Base-by-base conservation (phyloP, 805 yeast species). In the Saccharomyces kudriavzevii region DNA sequence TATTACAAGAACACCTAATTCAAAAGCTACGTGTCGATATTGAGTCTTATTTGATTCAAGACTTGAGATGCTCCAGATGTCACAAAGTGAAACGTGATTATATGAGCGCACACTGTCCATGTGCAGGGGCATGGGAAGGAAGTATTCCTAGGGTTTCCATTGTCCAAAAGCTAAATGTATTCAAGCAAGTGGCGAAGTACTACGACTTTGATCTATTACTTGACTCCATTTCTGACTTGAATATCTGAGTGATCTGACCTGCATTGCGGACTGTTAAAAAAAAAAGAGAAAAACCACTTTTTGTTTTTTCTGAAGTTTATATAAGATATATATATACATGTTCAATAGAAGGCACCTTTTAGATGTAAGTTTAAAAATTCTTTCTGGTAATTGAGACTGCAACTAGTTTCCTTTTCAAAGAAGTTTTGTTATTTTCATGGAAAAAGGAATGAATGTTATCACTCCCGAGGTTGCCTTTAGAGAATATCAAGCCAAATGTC, bases 51-150 rank as follows among this genome's bases (percentile, higher is more conserved):
- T 81, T 81, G 66, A 73, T 79, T 24, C 99, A 94, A 70, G 98
- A 92, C 68, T 73, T 87, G 61, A 80, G 79, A 60, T 94, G 99
- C 69, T 65, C 73, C 17, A 89, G 87, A 64, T 94, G 99, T 70
- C 77, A 80, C 26, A 79, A 74, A 53, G 74, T 89, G 53, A 81
- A 82, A 61, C 82, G 79, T 35, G 84, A 81, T 60, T 84, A 85
- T 57, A 75, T 94, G 79, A 78, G 89, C 30, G 75, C 75, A 29
- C 82, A 82, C 66, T 95, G 99, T 69, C 70, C 79, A 22, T 94
- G 99, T 67, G 92, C 99, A 0, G 99, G 99, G 8, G 66, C 70
- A 14, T 90, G 96, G 96, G 73, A 69, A 3, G 84, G 81, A 49
- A 81, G 87, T 0, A 66, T 83, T 22, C 64, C 74, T 4, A 71